Conservation (phyloP, 805 yeast species). For the Groenewaldozyma tartarivorans region DNA sequence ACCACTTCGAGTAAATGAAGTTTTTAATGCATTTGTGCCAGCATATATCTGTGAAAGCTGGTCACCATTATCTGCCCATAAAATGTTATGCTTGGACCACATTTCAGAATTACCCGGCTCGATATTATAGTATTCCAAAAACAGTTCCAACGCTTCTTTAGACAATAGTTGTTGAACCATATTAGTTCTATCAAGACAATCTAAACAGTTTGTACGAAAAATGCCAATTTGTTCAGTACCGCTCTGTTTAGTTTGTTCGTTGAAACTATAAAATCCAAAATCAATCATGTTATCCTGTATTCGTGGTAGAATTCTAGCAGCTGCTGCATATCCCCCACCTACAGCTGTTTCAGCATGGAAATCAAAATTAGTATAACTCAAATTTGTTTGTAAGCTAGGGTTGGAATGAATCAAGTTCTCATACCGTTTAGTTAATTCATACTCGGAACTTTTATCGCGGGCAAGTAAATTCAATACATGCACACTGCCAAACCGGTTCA, state of each 20-base stretch:
- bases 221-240: constrained; percentile 80
- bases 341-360: constrained; percentile 90
- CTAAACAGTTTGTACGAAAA: constrained; percentile 88
- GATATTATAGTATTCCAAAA: constrained; percentile 37
- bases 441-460: constrained; percentile 60
- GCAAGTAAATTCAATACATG: constrained; percentile 85
- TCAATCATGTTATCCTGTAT: constrained; percentile 58
- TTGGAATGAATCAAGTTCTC: constrained; percentile 40
- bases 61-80: constrained; percentile 99
- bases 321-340: constrained; percentile 73
- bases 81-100: constrained; percentile 63
- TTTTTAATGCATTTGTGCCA: constrained; percentile 93
- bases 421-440: constrained; percentile 59
- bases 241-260: constrained; percentile 42
- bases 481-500: constrained; percentile 73
- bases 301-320: constrained; percentile 54
- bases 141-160: constrained; percentile 46
- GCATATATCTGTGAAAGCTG: constrained; percentile 92
- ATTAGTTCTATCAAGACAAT: constrained; percentile 91
- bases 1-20: constrained; percentile 89
- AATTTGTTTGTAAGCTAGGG: constrained; percentile 27
- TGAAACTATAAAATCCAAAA: constrained; percentile 78
- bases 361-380: constrained; percentile 74
- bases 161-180: constrained; percentile 72
- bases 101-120: constrained; percentile 38